Conservation (phyloP, 805 yeast species). For the Torulaspora gathmanii region DNA sequence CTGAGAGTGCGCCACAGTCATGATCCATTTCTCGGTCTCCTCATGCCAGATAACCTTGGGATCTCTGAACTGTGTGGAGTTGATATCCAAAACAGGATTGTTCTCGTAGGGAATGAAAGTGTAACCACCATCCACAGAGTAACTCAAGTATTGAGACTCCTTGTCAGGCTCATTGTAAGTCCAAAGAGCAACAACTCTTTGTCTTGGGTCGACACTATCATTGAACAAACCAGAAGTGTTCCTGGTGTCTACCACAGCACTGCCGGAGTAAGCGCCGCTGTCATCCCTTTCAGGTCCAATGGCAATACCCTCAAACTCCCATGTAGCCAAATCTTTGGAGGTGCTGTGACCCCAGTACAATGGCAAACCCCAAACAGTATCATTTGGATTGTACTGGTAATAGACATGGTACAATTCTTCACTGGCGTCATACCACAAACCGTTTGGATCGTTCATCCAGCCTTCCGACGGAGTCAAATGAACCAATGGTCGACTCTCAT, state of each 20-base stretch:
- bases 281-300: conserved; percentile 28
- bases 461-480: conserved; percentile 38
- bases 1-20: conserved; percentile 32
- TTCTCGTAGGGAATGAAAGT: conserved; percentile 31
- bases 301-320: conserved; percentile 37
- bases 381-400: conserved; percentile 39
- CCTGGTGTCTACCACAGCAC: conserved; percentile 37
- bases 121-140: conserved; percentile 38
- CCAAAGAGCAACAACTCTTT: conserved; percentile 39
- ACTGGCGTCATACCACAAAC: conserved; percentile 35
- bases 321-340: conserved; percentile 34
- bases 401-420: conserved; percentile 37
- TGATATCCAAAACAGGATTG: conserved; percentile 35
- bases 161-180: conserved; percentile 29
- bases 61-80: conserved; percentile 35
- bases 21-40: conserved; percentile 31
- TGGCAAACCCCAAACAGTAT: conserved; percentile 34
- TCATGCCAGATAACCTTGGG: conserved; percentile 39
- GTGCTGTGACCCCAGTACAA: conserved; percentile 43
- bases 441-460: conserved; percentile 46
- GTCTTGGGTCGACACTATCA: conserved; percentile 26
- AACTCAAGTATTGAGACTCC: conserved; percentile 36
- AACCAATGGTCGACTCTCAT: conserved; percentile 17
- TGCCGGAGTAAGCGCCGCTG: conserved; percentile 38
- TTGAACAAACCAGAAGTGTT: conserved; percentile 38